These are phyloP conservation scores for Trichoderma gracile DNA, from an alignment of 2,329 filamentous ascomycete species.

Conservation along the genomic window DNA sequence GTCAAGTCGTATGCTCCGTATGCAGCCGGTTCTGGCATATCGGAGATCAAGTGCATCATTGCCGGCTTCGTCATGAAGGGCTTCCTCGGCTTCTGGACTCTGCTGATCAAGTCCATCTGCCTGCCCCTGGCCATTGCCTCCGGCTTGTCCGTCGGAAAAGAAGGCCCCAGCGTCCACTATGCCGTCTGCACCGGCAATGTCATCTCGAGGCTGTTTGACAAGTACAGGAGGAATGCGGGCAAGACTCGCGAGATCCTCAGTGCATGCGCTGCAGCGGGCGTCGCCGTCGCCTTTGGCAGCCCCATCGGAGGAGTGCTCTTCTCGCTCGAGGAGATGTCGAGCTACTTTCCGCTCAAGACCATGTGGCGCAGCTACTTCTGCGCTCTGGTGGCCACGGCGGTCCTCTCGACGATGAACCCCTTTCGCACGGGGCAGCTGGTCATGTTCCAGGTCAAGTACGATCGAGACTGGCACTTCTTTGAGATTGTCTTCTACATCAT, in stretches of 20 bases:
- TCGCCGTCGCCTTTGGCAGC: conserved; percentile 95
- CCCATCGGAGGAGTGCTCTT: conserved; percentile 96
- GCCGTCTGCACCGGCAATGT: conserved; percentile 97
- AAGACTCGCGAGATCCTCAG: conserved; percentile 95
- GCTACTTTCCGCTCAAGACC: conserved; percentile 93
- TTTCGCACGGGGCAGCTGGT: conserved; percentile 96
- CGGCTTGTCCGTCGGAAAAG: conserved; percentile 91
- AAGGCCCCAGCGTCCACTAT: conserved; percentile 98
- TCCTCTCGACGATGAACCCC: conserved; percentile 93
- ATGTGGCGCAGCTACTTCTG: conserved; percentile 99
- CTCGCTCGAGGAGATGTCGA: conserved; percentile 97
- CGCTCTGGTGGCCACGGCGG: conserved; percentile 89
- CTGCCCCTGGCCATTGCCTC: conserved; percentile 91
- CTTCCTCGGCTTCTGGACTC: conserved; percentile 86
- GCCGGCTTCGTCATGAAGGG: conserved; percentile 99
- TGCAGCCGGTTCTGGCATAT: conserved; percentile 93
- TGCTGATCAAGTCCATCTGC: conserved; percentile 90
- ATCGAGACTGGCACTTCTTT: conserved; percentile 97
- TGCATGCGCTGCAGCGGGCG: conserved; percentile 90
- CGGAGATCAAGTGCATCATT: conserved; percentile 99
- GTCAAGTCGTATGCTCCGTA: conserved; percentile 94
- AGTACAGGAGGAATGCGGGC: conserved; percentile 86
- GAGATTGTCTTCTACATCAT: conserved; percentile 90
- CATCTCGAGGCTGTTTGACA: conserved; percentile 87
- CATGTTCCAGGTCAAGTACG: conserved; percentile 98